phyloP scores from a whole-genome alignment of 2,329 filamentous ascomycete genomes.

The Eutypella sp. region DNA sequence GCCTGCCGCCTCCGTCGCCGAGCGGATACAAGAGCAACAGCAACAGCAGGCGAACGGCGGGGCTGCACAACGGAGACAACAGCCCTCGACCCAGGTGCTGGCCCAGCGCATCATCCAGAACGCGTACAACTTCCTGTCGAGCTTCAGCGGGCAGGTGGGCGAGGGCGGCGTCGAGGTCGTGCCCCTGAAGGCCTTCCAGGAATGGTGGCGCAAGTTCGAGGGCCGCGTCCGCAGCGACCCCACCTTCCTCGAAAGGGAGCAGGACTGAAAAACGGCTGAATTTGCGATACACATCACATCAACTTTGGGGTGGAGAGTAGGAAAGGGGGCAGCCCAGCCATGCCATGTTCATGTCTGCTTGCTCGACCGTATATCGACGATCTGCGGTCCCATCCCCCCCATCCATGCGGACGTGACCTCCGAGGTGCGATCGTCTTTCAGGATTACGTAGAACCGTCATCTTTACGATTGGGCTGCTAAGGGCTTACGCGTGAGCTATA shows the following conservation, averaged over 20 bases:
- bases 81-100: slow-evolving; percentile 66
- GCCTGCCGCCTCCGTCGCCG: slow-evolving; percentile 64
- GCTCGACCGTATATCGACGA: too few species aligned
- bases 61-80: slow-evolving; percentile 10
- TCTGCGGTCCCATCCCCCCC: too few species aligned
- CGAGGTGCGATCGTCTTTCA: too few species aligned
- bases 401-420: too few species aligned
- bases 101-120: slow-evolving; percentile 95
- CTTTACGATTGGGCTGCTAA: too few species aligned
- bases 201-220: slow-evolving; percentile 99
- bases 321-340: too few species aligned
- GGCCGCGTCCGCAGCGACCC: slow-evolving; percentile 79
- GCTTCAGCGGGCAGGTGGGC: slow-evolving; percentile 66
- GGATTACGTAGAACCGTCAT: too few species aligned
- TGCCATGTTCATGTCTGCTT: too few species aligned
- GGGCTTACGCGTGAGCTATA: too few species aligned
- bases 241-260: slow-evolving; percentile 74
- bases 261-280: slow-evolving; percentile 34
- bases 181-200: slow-evolving; percentile 89
- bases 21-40: slow-evolving; percentile 29
- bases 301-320: too few species aligned
- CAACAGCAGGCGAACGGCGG: slow-evolving; percentile 12
- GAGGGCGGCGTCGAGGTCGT: slow-evolving; percentile 73
- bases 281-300: too few species aligned
- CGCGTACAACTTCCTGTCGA: slow-evolving; percentile 92